Evolutionary conservation across 164 flowering plant genomes (phyloP), one percentile per base, ranked within the genome.

Genomic region (Kalanchoe fedtschenkoi): DNA sequence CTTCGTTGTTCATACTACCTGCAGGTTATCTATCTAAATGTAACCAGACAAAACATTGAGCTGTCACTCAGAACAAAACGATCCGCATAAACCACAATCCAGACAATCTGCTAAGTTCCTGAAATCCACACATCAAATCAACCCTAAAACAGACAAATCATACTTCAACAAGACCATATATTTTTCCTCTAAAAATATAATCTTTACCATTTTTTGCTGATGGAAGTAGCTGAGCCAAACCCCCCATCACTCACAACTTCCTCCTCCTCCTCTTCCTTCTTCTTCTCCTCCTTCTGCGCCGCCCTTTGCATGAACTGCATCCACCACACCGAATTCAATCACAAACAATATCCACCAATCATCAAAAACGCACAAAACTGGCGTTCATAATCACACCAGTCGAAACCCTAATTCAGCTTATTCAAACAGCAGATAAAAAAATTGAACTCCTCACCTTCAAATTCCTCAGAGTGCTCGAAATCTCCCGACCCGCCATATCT

Each of bases 281-380:
- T 57, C 37, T 57, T 56, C 14, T 30, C 61, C 38, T 58, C 61
- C 24, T 34, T 58, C 61, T 58, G 22, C 13, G 21, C 61, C 38
- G 61, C 61, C 38, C 61, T 58, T 58, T 58, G 61, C 61, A 58
- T 58, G 28, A 58, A 58, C 61, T 58, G 38, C 13, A 58, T 33
- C 38, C 13, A 58, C 34, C 61, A 58, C 30, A 29, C 16, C 7
- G 28, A 57, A 58, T 13, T 19, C n/a, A 57, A 57, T 15, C 6
- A 29, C 9, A 30, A 56, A 30, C 35, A 4, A 53, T 2, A 53
- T 53, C 8, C 6, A 24, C 15, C 10, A 54, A 15, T 10, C 11
- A 26, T 13, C 30, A 54, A 54, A 54, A 0, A 54, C 29, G 16
- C 44, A 41, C 15, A 5, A 16, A 41, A 15, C 44, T 0, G n/a